Evolutionary conservation across 2,329 filamentous ascomycete species (phyloP), one percentile per base, ranked within the genome.

Genomic region (Stachybotrys elegans): DNA sequence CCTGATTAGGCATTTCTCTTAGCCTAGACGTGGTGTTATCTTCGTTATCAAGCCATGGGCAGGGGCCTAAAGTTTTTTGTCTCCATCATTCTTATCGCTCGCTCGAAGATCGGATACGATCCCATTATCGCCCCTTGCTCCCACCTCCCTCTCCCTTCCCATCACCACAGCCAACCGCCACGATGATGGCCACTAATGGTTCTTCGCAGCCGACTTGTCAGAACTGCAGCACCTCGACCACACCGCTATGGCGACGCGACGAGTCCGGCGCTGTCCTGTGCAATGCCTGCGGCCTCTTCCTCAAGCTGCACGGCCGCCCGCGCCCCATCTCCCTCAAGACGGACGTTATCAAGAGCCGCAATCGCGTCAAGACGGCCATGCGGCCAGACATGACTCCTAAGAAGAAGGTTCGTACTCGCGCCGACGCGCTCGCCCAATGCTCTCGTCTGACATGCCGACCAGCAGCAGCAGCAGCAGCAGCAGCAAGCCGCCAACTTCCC

Each of bases 281-380:
- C 82, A 98, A 98, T 71, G 93, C 93, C 59, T 98, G 93, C 69
- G 93, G 93, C 48, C 79, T 98, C 45, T 98, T 97, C 68, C 79
- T 97, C 59, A 98, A 98, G 77, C 78, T 98, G 55, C 93, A 98
- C 65, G 91, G 91, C 51, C 86, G 91, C 21, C 83, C 93, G 48
- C 84, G 93, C 45, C 93, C 93, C 55, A 96, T 95, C 65, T 95
- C 88, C 57, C 79, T 98, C 57, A 98, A 98, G 77, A 97, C 93
- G 40, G 93, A 98, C 73, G 92, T 97, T 55, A 98, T 98, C 73
- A 98, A 98, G 76, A 96, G 91, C 73, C 89, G 93, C 59, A 98
- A 98, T 70, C 84, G 93, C 52, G 92, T 97, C 56, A 97, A 97
- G 76, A 93, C 90, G 22, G 31, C 31, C n/a, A 79, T 81, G 66